Evolutionary conservation across 2,329 filamentous ascomycete genomes (phyloP).

Genomic region (Didymella lethalis): DNA sequence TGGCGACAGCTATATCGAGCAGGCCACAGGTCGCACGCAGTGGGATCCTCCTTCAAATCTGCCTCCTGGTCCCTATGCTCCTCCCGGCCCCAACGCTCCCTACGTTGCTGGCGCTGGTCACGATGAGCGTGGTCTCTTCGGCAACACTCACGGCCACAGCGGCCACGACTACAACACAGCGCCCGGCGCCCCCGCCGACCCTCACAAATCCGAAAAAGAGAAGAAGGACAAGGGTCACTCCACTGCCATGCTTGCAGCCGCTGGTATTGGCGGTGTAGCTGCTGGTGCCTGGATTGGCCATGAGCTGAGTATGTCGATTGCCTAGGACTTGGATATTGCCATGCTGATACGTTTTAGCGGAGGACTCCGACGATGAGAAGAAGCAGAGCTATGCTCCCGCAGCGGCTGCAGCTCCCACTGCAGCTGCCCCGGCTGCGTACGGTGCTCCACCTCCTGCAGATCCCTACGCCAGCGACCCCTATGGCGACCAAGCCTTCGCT

Average conservation of each 20-base stretch:
- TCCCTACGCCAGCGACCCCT: slow-evolving; percentile 22
- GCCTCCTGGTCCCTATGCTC: slow-evolving; percentile 45
- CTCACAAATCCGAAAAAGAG: slow-evolving; percentile 43
- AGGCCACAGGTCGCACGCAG: slow-evolving; percentile 67
- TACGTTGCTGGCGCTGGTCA: slow-evolving; percentile 33
- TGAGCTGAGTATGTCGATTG: slow-evolving; percentile 59
- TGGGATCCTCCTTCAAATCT: slow-evolving; percentile 65
- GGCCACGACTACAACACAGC: slow-evolving; percentile 38
- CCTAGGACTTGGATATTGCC: not conserved
- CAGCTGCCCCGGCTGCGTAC: slow-evolving; percentile 27
- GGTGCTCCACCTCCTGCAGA: slow-evolving; percentile 7
- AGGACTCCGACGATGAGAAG: slow-evolving; percentile 47
- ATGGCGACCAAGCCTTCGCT: slow-evolving; percentile 30
- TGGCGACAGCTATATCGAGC: slow-evolving; percentile 64
- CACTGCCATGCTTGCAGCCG: slow-evolving; percentile 62
- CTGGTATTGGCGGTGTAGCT: slow-evolving; percentile 66
- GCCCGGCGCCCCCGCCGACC: slow-evolving; percentile 34
- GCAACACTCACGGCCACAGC: slow-evolving; percentile 38
- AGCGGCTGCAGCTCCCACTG: slow-evolving; percentile 14
- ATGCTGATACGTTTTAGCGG: slow-evolving; percentile 34
- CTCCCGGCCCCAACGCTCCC: slow-evolving; percentile 40
- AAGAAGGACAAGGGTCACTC: slow-evolving; percentile 53
- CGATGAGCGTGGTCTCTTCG: slow-evolving; percentile 41
- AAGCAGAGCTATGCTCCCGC: slow-evolving; percentile 25
- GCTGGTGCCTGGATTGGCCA: slow-evolving; percentile 66